A percentile compares a stretch with the other conserved stretches of the same genome.
phyloP scores from a whole-genome alignment of 2,329 filamentous ascomycete genomes.

The Myotisia sp. region DNA sequence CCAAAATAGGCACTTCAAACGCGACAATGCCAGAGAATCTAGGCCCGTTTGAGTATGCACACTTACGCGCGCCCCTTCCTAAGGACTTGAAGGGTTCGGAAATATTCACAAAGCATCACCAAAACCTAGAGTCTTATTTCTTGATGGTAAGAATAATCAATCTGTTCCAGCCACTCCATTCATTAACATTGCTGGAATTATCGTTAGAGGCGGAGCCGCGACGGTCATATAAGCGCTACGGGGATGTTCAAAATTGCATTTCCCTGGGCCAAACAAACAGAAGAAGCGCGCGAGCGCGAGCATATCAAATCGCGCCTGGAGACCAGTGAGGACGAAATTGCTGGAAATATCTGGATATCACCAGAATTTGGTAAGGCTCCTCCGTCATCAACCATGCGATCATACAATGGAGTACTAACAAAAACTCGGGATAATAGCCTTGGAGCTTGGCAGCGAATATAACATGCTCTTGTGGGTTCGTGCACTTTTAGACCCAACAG shows the following conservation, averaged over 20 bases:
- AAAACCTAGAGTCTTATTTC: constrained; percentile 71
- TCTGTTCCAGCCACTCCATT: not conserved
- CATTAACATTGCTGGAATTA: not conserved
- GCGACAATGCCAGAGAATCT: constrained; percentile 59
- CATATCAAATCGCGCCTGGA: constrained; percentile 72
- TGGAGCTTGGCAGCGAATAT: constrained; percentile 76
- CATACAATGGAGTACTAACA: constrained; percentile 13
- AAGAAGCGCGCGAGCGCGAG: constrained; percentile 46
- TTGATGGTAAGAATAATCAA: constrained; percentile 52
- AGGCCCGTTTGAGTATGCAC: constrained; percentile 87
- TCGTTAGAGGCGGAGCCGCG: constrained; percentile 45
- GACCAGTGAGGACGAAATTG: constrained; percentile 81
- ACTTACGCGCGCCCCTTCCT: constrained; percentile 80
- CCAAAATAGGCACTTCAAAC: constrained; percentile 54
- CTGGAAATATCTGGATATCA: constrained; percentile 92
- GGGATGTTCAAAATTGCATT: constrained; percentile 59
- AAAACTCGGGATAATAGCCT: constrained; percentile 40
- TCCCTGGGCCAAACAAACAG: constrained; percentile 46
- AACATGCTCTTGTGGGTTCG: constrained; percentile 73
- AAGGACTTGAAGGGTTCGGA: constrained; percentile 77
- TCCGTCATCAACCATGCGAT: not conserved
- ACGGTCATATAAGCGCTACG: constrained; percentile 52
- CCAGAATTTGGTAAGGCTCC: constrained; percentile 47
- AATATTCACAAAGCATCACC: constrained; percentile 59
- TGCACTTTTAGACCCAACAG: constrained; percentile 77